Base-by-base conservation (phyloP, 2,329 filamentous ascomycete genomes). In the Zymoseptoria passerinii region DNA sequence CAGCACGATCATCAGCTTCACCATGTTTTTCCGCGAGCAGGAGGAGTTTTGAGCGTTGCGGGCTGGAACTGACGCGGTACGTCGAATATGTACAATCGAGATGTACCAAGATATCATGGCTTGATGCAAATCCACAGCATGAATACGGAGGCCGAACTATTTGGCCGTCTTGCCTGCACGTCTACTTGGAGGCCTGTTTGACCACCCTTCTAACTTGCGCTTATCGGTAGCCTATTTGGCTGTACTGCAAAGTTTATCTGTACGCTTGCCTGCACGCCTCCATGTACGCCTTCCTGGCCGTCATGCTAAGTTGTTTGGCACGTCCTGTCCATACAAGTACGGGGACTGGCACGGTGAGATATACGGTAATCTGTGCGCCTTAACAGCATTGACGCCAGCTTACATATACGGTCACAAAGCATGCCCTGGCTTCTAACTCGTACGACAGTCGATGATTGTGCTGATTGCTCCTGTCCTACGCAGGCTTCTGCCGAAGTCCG, bases 21-120 rank as follows among this genome's bases (percentile, higher is more conserved):
- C 89, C 65, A 89, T 96, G 85, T 99, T 97, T 79, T 99, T 99
- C 81, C 88, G 92, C 73, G 92, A 97, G 76, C 91, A 97, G 73
- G 89, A 95, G 72, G 94, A 97, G 68, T 99, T 97, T 74, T 97
- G 58, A 64, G 16, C 35, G 1, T 44, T 16, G n/a, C 9, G 13
- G 35, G 35, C 7, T 44, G 10, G 4, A 23, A n/a, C 16, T 13
- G 35, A 44, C 16, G 35, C 35, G 35, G 10, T 16, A 16, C n/a
- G 35, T 13, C 13, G 16, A 44, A 44, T 16, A 44, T 44, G 35
- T 44, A 44, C 16, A 44, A 44, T 44, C n/a, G 35, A 44, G 35
- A 13, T 44, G 35, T 44, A 44, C 35, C 35, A 44, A 44, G 1
- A 44, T 44, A 44, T 13, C 35, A 16, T 44, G 35, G 13, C 35